phyloP scores from a whole-genome alignment of 257 asterid species.

The Solanum sejunctum region DNA sequence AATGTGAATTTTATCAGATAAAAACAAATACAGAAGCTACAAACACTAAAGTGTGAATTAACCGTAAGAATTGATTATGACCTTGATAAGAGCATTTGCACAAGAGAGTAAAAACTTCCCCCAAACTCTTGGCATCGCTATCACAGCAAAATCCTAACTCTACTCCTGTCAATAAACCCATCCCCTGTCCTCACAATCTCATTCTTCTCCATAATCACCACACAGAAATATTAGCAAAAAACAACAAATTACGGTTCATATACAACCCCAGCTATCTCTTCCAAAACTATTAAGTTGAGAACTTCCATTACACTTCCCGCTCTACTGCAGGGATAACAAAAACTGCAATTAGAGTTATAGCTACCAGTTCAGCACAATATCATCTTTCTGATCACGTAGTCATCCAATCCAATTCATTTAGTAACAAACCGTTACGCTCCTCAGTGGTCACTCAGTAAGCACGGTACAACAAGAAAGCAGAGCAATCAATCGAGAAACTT shows the following conservation, averaged over 20 bases:
- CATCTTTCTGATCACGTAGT: background rate
- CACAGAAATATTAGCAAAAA: background rate
- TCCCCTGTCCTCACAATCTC: constrained; percentile 52
- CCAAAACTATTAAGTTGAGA: background rate
- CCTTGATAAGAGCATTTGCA: constrained; percentile 92
- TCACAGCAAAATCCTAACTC: constrained; percentile 78
- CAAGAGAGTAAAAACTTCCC: constrained; percentile 57
- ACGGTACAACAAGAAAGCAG: background rate
- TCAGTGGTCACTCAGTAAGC: background rate
- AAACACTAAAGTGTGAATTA: background rate
- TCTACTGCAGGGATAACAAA: background rate
- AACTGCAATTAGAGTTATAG: background rate
- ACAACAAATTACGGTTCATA: background rate
- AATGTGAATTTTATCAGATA: background rate
- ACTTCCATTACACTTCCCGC: background rate
- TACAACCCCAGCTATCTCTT: background rate
- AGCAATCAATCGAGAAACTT: background rate
- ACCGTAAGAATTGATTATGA: constrained; percentile 3
- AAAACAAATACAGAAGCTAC: background rate
- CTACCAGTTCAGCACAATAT: background rate
- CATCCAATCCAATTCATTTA: background rate
- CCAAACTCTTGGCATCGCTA: constrained; percentile 60
- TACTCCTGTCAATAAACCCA: constrained; percentile 79
- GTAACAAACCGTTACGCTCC: background rate
- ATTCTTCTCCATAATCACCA: constrained; percentile 31